Conservation (phyloP, 306 rosid species). For the Canavalia gladiata region DNA sequence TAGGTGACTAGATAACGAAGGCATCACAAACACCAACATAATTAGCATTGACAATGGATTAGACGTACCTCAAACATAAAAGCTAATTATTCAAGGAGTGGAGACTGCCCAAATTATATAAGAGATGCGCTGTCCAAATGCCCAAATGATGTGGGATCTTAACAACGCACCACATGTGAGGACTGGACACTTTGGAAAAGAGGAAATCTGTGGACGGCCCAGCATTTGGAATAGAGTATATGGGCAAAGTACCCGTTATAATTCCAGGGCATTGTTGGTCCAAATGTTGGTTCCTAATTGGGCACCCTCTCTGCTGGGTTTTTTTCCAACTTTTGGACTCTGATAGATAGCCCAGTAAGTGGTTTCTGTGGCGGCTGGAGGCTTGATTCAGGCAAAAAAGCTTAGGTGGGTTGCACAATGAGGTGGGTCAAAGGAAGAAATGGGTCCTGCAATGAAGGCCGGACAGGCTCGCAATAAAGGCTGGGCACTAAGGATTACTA, state of each 20-base stretch:
- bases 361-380: background rate
- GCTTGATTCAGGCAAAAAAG: background rate
- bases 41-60: background rate
- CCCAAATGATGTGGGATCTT: background rate
- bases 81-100: background rate
- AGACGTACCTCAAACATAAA: background rate
- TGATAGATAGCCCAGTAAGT: background rate
- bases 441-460: background rate
- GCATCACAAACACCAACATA: slow-evolving; percentile 23
- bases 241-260: background rate
- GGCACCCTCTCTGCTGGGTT: background rate
- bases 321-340: background rate
- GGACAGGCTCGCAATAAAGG: background rate
- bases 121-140: background rate
- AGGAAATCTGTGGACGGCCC: background rate
- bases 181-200: background rate
- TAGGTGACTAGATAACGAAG: background rate
- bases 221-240: background rate
- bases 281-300: background rate
- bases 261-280: background rate
- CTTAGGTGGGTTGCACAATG: background rate
- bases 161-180: background rate
- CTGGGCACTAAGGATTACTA: background rate
- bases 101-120: background rate
- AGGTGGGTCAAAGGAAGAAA: background rate